phyloP scores from a whole-genome alignment of 371 early-diverging fungal species.

The Smittium mucronatum region DNA sequence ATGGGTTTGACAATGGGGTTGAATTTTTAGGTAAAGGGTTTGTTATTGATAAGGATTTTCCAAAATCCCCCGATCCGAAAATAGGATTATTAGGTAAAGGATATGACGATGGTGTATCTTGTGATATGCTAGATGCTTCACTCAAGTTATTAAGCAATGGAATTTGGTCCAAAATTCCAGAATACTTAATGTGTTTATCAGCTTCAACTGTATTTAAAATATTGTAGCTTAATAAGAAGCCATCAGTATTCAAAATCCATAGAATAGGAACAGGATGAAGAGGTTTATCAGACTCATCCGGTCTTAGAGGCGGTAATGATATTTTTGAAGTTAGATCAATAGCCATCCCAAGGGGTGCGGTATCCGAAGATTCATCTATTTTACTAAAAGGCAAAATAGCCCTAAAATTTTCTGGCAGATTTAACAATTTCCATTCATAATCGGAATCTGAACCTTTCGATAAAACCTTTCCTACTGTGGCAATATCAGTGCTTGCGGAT shows the following conservation, averaged over 20 bases:
- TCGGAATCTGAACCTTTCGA: neutral
- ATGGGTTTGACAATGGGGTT: no score
- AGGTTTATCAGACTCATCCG: constrained; percentile 7
- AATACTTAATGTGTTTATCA: constrained; percentile 13
- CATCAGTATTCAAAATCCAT: constrained; percentile 34
- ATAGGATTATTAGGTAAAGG: neutral
- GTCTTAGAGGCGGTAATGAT: constrained; percentile 20
- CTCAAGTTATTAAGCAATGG: constrained; percentile 7
- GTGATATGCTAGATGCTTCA: neutral
- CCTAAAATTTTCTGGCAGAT: neutral
- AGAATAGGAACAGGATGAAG: constrained; percentile 26
- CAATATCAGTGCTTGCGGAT: constrained; percentile 12
- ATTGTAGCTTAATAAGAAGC: constrained; percentile 22
- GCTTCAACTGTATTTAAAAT: constrained; percentile 25
- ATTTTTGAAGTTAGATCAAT: constrained; percentile 23
- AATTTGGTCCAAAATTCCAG: constrained; percentile 19
- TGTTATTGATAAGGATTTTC: neutral
- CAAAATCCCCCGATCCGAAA: neutral
- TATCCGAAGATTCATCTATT: constrained; percentile 14
- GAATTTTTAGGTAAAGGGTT: no score
- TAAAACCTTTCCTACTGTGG: neutral
- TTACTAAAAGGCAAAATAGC: constrained; percentile 6
- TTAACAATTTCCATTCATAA: neutral
- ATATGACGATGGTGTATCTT: neutral
- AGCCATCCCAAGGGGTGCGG: constrained; percentile 24